Conservation (phyloP, 495 filamentous ascomycete genomes). For the Penicillium odoratum region DNA sequence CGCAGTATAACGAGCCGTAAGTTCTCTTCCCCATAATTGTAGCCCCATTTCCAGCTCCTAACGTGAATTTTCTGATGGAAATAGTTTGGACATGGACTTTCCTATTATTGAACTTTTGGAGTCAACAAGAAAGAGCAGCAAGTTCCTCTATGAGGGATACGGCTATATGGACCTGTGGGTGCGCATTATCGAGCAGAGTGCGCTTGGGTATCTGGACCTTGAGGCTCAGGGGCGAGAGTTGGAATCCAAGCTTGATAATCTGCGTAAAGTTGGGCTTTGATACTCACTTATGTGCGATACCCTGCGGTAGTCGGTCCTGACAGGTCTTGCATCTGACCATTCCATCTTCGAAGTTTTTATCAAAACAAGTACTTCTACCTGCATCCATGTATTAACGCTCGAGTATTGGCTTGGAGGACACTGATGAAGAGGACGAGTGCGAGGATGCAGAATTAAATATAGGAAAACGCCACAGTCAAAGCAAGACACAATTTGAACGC, state of each 20-base stretch:
- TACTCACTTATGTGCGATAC: background rate
- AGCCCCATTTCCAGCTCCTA: background rate
- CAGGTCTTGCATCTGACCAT: too few relatives aligned
- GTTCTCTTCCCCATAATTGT: background rate
- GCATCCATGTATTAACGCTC: too few relatives aligned
- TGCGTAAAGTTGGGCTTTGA: background rate
- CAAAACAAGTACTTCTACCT: too few relatives aligned
- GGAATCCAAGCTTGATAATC: constrained; percentile 1
- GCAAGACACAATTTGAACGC: too few relatives aligned
- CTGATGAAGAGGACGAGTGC: too few relatives aligned
- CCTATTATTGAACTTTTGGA: constrained; percentile 15
- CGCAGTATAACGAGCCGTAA: constrained; percentile 15
- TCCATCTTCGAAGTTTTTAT: too few relatives aligned
- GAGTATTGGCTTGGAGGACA: too few relatives aligned
- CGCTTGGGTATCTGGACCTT: constrained; percentile 12
- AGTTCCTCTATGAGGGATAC: constrained; percentile 10
- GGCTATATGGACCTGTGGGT: constrained; percentile 11
- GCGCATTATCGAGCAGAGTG: constrained; percentile 12
- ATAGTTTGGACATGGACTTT: constrained; percentile 12
- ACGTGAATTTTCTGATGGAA: background rate
- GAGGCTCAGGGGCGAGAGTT: constrained; percentile 13
- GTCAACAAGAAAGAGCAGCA: constrained; percentile 6
- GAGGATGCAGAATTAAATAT: too few relatives aligned
- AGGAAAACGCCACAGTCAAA: too few relatives aligned
- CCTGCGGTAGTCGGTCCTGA: too few relatives aligned